phyloP scores from a whole-genome alignment of 257 asterid species.

The Verbena officinalis region DNA sequence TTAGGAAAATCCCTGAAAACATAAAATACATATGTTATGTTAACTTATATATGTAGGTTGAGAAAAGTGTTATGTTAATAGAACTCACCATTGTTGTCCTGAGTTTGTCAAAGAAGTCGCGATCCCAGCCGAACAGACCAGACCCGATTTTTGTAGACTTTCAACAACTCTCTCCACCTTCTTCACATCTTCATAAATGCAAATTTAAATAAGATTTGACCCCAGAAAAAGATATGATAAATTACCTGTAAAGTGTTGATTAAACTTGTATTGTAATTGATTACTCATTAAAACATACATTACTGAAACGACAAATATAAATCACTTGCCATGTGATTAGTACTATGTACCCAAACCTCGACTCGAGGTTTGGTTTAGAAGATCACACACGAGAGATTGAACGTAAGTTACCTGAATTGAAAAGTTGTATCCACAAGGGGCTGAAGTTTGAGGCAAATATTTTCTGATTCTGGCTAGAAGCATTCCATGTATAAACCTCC shows the following conservation, averaged over 20 bases:
- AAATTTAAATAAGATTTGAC: not conserved
- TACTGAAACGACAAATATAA: no score
- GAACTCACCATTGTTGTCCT: conserved; percentile 84
- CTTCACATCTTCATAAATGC: conserved; percentile 42
- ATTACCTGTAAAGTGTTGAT: no score
- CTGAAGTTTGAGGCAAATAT: conserved; percentile 73
- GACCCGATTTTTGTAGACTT: conserved; percentile 67
- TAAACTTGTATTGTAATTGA: no score
- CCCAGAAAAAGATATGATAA: no score
- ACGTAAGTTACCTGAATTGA: conserved; percentile 61
- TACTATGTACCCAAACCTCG: no score
- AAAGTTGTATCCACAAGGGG: conserved; percentile 75
- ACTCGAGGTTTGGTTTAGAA: no score
- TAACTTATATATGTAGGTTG: no score
- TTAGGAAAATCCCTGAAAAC: conserved; percentile 85
- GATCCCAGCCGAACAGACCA: conserved; percentile 71
- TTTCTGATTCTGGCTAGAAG: conserved; percentile 62
- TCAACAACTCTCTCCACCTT: conserved; percentile 52
- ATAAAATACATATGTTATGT: not conserved
- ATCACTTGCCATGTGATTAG: no score
- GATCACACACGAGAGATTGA: conserved; percentile 10
- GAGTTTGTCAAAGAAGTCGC: conserved; percentile 75
- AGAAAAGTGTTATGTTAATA: no score
- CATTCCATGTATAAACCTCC: conserved; percentile 61
- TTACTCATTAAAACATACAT: no score